A percentile compares a stretch with the other conserved stretches of the same genome.
Evolutionary conservation across 805 yeast genomes (phyloP).

Genomic region (Ascoidea rubescens): DNA sequence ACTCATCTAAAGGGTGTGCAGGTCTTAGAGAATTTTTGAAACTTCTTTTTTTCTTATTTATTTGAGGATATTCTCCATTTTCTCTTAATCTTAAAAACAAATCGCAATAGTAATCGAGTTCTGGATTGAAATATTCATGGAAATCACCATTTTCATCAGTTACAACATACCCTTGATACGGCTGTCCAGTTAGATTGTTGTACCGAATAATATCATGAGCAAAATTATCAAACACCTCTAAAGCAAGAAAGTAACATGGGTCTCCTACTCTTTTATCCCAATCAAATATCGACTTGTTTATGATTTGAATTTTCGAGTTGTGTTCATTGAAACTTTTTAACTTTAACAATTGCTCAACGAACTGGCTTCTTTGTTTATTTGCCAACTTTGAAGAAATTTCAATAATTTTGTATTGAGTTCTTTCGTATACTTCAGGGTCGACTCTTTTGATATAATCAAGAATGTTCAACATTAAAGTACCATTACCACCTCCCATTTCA

Average conservation of each 20-base stretch:
- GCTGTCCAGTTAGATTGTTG: conserved; percentile 50
- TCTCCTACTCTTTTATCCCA: conserved; percentile 49
- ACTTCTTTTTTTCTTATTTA: conserved; percentile 11
- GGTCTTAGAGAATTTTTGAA: conserved; percentile 15
- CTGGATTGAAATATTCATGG: conserved; percentile 54
- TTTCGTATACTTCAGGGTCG: conserved; percentile 61
- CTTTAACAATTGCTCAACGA: conserved; percentile 7
- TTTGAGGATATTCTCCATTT: conserved; percentile 18
- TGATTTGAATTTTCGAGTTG: conserved; percentile 40
- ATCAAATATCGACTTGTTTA: conserved; percentile 63
- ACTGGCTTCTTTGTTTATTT: conserved; percentile 30
- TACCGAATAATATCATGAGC: conserved; percentile 73
- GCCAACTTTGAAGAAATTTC: conserved; percentile 59
- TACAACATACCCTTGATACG: conserved; percentile 67
- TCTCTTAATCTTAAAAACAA: conserved; percentile 44
- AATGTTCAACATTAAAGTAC: conserved; percentile 69
- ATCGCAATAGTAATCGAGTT: conserved; percentile 41
- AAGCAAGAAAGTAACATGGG: conserved; percentile 65
- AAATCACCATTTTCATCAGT: conserved; percentile 64
- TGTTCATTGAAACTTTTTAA: conserved; percentile 26
- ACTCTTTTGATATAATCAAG: conserved; percentile 44
- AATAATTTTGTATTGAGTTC: conserved; percentile 56
- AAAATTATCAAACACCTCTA: conserved; percentile 76
- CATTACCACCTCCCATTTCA: conserved; percentile 88
- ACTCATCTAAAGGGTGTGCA: conserved; percentile 50